Percentiles rank a stretch among this genome's conserved stretches.
Conservation (phyloP, 352 stramenopile species). For the Pythium brachiatum region DNA sequence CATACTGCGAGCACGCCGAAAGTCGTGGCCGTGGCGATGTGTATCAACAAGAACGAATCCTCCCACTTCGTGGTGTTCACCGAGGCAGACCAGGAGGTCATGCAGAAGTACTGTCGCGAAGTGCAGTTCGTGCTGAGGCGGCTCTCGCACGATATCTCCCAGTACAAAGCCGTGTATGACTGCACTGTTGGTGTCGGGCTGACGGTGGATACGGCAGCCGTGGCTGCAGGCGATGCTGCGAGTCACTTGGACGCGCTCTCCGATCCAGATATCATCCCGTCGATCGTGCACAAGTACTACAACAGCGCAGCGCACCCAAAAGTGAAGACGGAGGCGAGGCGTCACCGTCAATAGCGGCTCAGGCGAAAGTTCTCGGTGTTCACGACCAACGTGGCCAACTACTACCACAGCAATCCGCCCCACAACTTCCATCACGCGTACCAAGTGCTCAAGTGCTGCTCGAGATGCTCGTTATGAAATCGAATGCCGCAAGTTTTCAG, state of each 20-base stretch:
- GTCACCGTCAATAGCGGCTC: constrained; percentile 16
- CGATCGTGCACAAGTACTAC: constrained; percentile 39
- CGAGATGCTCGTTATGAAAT: constrained; percentile 47
- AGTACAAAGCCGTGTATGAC: constrained; percentile 65
- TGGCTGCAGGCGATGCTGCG: background rate
- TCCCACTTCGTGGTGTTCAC: constrained; percentile 70
- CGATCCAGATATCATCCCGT: constrained; percentile 33
- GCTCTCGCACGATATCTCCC: constrained; percentile 70
- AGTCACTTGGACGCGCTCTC: constrained; percentile 16
- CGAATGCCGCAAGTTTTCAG: constrained; percentile 59
- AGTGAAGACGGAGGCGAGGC: background rate
- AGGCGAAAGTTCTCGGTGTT: constrained; percentile 36
- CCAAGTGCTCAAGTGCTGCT: constrained; percentile 67
- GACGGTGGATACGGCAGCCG: background rate
- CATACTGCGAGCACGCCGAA: constrained; percentile 45
- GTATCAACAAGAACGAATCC: constrained; percentile 89
- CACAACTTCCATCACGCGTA: constrained; percentile 82
- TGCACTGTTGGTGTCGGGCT: background rate
- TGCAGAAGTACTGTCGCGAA: constrained; percentile 60
- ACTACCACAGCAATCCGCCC: constrained; percentile 75
- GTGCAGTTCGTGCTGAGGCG: constrained; percentile 65
- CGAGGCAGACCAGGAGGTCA: constrained; percentile 45
- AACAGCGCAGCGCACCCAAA: background rate
- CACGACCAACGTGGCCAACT: constrained; percentile 40
- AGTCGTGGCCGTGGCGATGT: constrained; percentile 74